These are phyloP conservation scores for Achaetomium macrosporum DNA, from an alignment of 2,329 filamentous ascomycete genomes.

Conservation along the genomic window DNA sequence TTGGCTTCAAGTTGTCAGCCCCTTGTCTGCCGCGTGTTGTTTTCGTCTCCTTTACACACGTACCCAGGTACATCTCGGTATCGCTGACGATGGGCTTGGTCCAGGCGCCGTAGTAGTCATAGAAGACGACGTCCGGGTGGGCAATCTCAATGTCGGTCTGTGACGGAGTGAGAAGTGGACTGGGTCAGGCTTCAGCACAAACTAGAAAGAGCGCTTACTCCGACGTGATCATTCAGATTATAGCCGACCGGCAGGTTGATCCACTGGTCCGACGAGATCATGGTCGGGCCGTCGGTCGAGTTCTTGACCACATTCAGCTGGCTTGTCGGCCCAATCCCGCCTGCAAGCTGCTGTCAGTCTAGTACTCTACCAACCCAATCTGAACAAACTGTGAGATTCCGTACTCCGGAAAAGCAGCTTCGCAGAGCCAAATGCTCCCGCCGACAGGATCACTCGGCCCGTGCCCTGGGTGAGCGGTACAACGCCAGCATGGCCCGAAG, in stretches of 20 bases:
- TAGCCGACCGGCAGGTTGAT: slow-evolving; percentile 43
- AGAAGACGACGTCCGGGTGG: slow-evolving; percentile 47
- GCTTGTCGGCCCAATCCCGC: slow-evolving; percentile 58
- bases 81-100: slow-evolving; percentile 41
- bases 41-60: slow-evolving; percentile 8
- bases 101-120: slow-evolving; percentile 61
- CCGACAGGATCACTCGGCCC: slow-evolving; percentile 62
- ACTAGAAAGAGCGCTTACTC: slow-evolving; percentile 7
- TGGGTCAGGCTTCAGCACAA: not conserved
- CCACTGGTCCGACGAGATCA: slow-evolving; percentile 47
- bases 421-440: slow-evolving; percentile 61
- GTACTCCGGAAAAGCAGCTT: slow-evolving; percentile 60
- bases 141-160: slow-evolving; percentile 41
- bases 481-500: slow-evolving; percentile 45
- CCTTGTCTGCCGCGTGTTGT: too few species aligned
- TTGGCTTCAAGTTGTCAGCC: slow-evolving; percentile 10
- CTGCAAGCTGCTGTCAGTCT: slow-evolving; percentile 21
- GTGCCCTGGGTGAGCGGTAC: slow-evolving; percentile 53
- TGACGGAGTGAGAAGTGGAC: not conserved
- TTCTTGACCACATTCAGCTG: slow-evolving; percentile 50
- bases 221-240: slow-evolving; percentile 48
- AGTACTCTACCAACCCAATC: too few species aligned
- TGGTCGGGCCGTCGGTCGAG: slow-evolving; percentile 44
- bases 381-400: slow-evolving; percentile 2
- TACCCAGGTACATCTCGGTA: slow-evolving; percentile 37